Evolutionary conservation across 495 filamentous ascomycete genomes (phyloP).

Genomic region (Cryomyces antarcticus): DNA sequence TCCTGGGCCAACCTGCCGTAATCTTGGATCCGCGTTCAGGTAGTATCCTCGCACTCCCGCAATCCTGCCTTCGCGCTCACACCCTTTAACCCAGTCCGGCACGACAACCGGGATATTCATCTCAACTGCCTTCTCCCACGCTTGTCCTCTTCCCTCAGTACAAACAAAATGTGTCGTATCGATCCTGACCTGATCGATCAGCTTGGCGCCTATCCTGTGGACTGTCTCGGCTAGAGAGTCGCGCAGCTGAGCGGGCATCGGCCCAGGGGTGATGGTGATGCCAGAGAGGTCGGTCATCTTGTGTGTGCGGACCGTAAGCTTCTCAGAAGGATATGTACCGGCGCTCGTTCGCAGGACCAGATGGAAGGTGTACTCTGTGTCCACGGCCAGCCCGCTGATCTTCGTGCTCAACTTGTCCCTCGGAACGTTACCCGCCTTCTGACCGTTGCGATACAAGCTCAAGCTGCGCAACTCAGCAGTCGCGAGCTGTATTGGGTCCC

Average conservation of each 20-base stretch:
- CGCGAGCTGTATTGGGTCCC: slow-evolving; percentile 85
- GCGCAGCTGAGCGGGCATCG: slow-evolving; percentile 53
- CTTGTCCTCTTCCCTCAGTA: slow-evolving; percentile 72
- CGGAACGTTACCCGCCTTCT: slow-evolving; percentile 88
- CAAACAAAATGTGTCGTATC: slow-evolving; percentile 99
- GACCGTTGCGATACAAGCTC: slow-evolving; percentile 82
- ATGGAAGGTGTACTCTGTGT: slow-evolving; percentile 90
- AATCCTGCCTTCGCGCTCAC: slow-evolving; percentile 81
- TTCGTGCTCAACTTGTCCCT: slow-evolving; percentile 80
- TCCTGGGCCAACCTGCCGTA: slow-evolving; percentile 33
- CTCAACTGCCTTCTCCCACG: slow-evolving; percentile 90
- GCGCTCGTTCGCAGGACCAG: slow-evolving; percentile 76
- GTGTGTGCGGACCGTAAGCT: slow-evolving; percentile 72
- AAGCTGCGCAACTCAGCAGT: slow-evolving; percentile 77
- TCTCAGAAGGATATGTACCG: slow-evolving; percentile 69
- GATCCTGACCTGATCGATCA: slow-evolving; percentile 79
- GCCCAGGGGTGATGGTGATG: slow-evolving; percentile 84
- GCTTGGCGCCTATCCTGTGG: slow-evolving; percentile 77
- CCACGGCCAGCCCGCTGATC: slow-evolving; percentile 87
- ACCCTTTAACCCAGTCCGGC: slow-evolving; percentile 91
- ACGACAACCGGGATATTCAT: slow-evolving; percentile 98
- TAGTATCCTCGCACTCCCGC: slow-evolving; percentile 92
- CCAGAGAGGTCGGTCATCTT: slow-evolving; percentile 97
- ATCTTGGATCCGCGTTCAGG: slow-evolving; percentile 62
- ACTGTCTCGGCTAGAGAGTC: slow-evolving; percentile 56